Percentiles rank a stretch among this genome's conserved stretches.
Evolutionary conservation across 2,329 filamentous ascomycete species (phyloP).

Genomic region (Exophiala calicioides): DNA sequence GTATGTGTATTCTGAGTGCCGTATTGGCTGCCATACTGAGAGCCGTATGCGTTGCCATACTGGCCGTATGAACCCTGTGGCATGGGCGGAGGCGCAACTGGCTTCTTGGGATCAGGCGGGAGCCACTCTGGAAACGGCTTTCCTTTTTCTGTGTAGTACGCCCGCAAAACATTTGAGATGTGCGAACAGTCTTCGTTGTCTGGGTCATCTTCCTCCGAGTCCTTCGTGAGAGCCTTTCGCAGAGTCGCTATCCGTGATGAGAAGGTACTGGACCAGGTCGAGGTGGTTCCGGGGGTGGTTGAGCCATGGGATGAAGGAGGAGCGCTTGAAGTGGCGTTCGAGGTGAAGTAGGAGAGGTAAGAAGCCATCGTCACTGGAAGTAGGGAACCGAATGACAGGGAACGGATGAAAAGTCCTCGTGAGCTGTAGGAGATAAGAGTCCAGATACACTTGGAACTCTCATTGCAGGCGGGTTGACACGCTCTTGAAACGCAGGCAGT

Average conservation of each 20-base stretch:
- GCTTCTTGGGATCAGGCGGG: constrained; percentile 80
- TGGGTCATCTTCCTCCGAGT: constrained; percentile 63
- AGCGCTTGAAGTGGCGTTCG: constrained; percentile 12
- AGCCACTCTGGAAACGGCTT: constrained; percentile 82
- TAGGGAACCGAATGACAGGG: no score
- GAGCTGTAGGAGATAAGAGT: no score
- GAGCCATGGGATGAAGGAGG: constrained; percentile 15
- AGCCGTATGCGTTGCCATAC: constrained; percentile 46
- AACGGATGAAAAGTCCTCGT: no score
- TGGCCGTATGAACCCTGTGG: constrained; percentile 55
- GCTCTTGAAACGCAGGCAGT: no score
- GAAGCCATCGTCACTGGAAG: constrained; percentile 28
- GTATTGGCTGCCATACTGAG: constrained; percentile 34
- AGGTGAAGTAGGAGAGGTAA: constrained; percentile 31
- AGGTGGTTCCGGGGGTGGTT: constrained; percentile 14
- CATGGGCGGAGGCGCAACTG: constrained; percentile 52
- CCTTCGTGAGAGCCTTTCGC: constrained; percentile 68
- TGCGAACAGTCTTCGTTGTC: constrained; percentile 80
- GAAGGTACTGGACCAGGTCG: constrained; percentile 53
- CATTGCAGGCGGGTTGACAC: no score
- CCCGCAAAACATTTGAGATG: constrained; percentile 87
- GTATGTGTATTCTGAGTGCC: constrained; percentile 35
- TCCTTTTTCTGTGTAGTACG: constrained; percentile 89
- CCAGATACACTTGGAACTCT: no score
- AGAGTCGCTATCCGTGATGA: constrained; percentile 64